These are phyloP conservation scores for Ascochyta pisi DNA, from an alignment of 2,329 filamentous ascomycete genomes.

Conservation along the genomic window DNA sequence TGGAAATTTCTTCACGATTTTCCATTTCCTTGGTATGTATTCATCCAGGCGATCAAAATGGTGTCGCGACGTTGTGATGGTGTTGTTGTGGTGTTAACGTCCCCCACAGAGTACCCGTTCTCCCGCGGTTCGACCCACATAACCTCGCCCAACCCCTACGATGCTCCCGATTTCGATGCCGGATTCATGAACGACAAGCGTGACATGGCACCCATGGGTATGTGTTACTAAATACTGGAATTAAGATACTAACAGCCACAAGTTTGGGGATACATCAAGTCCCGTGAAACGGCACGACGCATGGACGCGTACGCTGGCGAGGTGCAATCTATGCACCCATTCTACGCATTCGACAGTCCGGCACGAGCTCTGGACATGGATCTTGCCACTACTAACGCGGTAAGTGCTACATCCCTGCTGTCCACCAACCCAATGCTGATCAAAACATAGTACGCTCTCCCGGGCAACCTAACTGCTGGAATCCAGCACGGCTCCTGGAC, in stretches of 20 bases:
- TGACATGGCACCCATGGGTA: slow-evolving; percentile 74
- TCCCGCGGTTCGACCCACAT: slow-evolving; percentile 76
- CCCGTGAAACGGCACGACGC: slow-evolving; percentile 77
- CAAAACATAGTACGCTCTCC: slow-evolving; percentile 66
- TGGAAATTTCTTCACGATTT: slow-evolving; percentile 84
- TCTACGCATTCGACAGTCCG: slow-evolving; percentile 73
- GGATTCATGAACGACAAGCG: slow-evolving; percentile 87
- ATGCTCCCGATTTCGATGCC: slow-evolving; percentile 76
- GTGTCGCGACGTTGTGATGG: too few relatives aligned
- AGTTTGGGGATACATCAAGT: slow-evolving; percentile 85
- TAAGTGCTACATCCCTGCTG: slow-evolving; percentile 5
- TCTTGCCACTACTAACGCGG: slow-evolving; percentile 72
- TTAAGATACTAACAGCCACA: background rate
- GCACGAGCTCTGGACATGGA: slow-evolving; percentile 77
- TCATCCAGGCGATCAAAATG: too few relatives aligned
- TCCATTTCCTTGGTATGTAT: slow-evolving; percentile 67
- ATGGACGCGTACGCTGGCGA: slow-evolving; percentile 82
- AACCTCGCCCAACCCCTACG: slow-evolving; percentile 74
- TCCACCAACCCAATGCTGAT: slow-evolving; percentile 6
- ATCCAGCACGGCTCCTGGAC: slow-evolving; percentile 79
- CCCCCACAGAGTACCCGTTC: slow-evolving; percentile 69
- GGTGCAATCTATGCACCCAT: slow-evolving; percentile 69
- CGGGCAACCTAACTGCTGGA: slow-evolving; percentile 73
- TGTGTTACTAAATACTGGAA: background rate
- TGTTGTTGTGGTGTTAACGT: too few relatives aligned